Evolutionary conservation across 495 filamentous ascomycete species (phyloP), one percentile per base, ranked within the genome.

Genomic region (Staphylotrichum longicolle): DNA sequence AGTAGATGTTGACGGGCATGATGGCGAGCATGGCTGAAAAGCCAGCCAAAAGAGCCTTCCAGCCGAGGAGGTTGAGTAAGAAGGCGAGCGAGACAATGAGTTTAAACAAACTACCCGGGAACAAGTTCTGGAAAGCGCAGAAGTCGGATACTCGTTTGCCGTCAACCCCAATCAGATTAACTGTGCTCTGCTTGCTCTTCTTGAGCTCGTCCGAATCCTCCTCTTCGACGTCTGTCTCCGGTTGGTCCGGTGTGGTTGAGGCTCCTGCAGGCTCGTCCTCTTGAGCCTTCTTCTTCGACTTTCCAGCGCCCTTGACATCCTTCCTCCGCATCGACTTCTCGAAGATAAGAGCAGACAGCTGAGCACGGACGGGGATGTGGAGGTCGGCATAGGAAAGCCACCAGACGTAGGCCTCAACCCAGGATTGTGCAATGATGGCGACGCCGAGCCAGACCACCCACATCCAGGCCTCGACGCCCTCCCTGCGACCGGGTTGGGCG

Each of bases 151-250:
- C 80, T 6, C 91, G 83, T 59, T 85, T 85, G 3, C 84, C 80
- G 74, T 96, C 91, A 7, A 96, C 86, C 6, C 88, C 88, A 30
- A 91, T 85, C 42, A 93, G 76, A 66, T 95, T 95, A 55, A 93
- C 85, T 11, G 85, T 89, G 58, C 86, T 87, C 72, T 93, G 91
- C 56, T 88, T 88, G 67, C 85, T 88, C 66, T 75, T 77, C 52
- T 73, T 75, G 39, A 78, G 62, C 35, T 70, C 62, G 50, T 87
- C 82, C 4, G 81, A 64, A 7, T 82, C 79, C 39, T 86, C 85
- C 5, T 83, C 80, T 4, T 77, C 54, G 5, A 27, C 37, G 10
- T 44, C 52, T 69, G 5, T 71, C 45, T 35, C 62, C 9, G 70
- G 66, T 55, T 52, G 61, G 34, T 66, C 65, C 11, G 62, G 40